Conservation (phyloP, 441 rosid genomes). For the Adansonia madagascariensis region DNA sequence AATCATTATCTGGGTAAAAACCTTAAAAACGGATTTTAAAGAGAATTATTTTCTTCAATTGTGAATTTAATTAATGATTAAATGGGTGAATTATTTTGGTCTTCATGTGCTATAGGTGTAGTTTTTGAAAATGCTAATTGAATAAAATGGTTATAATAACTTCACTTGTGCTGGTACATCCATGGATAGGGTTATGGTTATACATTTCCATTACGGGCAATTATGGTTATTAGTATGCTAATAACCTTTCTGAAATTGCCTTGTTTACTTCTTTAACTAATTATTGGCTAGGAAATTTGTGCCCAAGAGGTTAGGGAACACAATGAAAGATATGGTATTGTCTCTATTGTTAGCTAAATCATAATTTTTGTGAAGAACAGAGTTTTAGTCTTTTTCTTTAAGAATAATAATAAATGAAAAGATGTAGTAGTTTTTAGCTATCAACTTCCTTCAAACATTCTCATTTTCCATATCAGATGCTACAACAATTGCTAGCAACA, state of each 20-base stretch:
- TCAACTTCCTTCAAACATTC: constrained; percentile 4
- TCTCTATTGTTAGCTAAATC: neutral
- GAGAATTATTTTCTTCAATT: neutral
- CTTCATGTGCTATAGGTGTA: neutral
- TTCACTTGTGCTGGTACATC: neutral
- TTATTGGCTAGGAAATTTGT: neutral
- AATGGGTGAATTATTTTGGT: neutral
- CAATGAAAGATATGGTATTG: neutral
- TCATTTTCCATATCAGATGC: neutral
- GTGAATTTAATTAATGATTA: neutral
- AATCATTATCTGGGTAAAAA: neutral
- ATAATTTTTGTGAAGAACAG: constrained; percentile 4
- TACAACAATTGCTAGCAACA: neutral
- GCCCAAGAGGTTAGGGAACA: constrained; percentile 2
- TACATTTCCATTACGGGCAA: neutral
- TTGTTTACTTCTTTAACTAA: neutral
- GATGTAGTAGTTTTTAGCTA: neutral
- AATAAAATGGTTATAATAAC: constrained; percentile 3
- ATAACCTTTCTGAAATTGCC: neutral
- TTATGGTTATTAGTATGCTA: neutral
- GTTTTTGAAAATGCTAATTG: neutral
- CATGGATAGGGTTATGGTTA: constrained; percentile 9
- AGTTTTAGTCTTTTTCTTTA: neutral
- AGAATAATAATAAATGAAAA: neutral
- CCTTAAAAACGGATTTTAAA: neutral